phyloP scores from a whole-genome alignment of 108 stramenopile genomes.

The Nitzschia inconspicua region DNA sequence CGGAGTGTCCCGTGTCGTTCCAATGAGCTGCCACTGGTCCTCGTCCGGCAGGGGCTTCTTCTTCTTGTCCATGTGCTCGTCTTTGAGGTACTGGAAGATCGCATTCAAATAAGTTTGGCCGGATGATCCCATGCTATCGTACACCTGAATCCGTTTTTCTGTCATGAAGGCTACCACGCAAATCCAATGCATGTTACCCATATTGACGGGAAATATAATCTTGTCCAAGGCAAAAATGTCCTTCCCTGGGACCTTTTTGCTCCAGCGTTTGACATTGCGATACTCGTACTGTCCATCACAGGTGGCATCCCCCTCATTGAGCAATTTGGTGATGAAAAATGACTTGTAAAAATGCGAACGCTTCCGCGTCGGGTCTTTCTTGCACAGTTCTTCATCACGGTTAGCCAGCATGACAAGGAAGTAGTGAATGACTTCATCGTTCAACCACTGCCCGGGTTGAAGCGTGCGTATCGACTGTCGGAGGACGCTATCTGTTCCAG shows the following conservation, averaged over 20 bases:
- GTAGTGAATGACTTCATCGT: constrained; percentile 97
- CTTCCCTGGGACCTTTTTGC: constrained; percentile 86
- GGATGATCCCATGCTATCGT: constrained; percentile 69
- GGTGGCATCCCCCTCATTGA: constrained; percentile 62
- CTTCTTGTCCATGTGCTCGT: constrained; percentile 79
- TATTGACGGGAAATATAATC: constrained; percentile 89
- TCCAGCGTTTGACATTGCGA: constrained; percentile 89
- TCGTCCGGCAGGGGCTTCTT: constrained; percentile 58
- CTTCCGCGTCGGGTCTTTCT: constrained; percentile 47
- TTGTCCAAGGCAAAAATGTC: constrained; percentile 92
- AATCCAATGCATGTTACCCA: constrained; percentile 90
- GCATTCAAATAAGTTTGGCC: constrained; percentile 53
- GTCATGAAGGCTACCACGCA: constrained; percentile 87
- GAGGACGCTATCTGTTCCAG: constrained; percentile 69
- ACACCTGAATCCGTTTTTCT: constrained; percentile 80
- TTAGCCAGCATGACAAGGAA: constrained; percentile 81
- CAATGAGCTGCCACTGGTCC: constrained; percentile 69
- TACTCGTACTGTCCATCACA: constrained; percentile 83
- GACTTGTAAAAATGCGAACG: constrained; percentile 92
- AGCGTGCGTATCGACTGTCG: constrained; percentile 62
- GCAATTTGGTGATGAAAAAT: constrained; percentile 92
- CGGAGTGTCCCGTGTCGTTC: constrained; percentile 57
- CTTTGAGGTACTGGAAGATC: constrained; percentile 77
- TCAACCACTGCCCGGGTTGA: constrained; percentile 86
- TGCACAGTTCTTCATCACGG: constrained; percentile 75